A percentile compares a stretch with the other conserved stretches of the same genome.
These are phyloP conservation scores for Viola odorata DNA, from an alignment of 345 rosid species.

Conservation along the genomic window DNA sequence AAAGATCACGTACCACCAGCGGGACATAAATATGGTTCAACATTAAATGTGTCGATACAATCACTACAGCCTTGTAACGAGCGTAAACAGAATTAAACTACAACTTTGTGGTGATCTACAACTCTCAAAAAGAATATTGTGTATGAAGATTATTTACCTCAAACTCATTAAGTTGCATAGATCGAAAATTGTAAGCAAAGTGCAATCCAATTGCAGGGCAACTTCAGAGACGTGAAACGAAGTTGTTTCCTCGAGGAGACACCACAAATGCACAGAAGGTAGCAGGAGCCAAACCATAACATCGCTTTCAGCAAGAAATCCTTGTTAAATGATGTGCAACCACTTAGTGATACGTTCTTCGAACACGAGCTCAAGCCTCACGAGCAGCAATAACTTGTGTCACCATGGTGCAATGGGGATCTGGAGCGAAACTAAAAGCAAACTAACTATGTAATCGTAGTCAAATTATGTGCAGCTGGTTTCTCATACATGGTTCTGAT, in stretches of 20 bases:
- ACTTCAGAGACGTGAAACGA: not conserved
- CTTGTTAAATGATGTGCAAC: constrained; percentile 2
- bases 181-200: not conserved
- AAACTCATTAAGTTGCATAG: not conserved
- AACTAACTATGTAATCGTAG: no score
- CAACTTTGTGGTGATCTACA: not conserved
- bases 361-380: not conserved
- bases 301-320: not conserved
- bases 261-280: not conserved
- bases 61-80: no score
- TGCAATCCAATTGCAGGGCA: not conserved
- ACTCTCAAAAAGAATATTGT: not conserved
- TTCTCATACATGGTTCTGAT: no score
- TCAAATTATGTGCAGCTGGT: no score
- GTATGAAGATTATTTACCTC: not conserved
- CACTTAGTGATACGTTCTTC: constrained; percentile 3
- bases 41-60: no score
- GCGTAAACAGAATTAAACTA: not conserved
- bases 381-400: not conserved
- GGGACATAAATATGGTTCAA: no score
- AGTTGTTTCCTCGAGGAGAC: not conserved
- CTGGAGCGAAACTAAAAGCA: no score
- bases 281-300: not conserved
- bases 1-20: no score
- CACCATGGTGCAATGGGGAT: no score